Conservation (phyloP, 805 yeast species). For the Metschnikowia similis region DNA sequence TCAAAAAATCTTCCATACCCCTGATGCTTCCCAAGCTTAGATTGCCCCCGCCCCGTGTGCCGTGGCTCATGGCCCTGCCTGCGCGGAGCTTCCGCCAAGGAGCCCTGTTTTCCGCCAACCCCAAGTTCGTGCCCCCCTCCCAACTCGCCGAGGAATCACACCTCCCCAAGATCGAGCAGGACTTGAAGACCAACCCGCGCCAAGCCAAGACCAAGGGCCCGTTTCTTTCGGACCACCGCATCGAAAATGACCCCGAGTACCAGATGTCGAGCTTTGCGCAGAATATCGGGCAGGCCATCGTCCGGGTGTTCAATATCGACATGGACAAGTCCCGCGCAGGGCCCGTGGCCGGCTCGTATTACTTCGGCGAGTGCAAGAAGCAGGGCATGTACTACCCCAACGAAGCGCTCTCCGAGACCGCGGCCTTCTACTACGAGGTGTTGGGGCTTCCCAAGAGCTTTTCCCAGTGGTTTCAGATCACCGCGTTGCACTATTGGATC, state of each 20-base stretch:
- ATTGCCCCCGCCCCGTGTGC: not conserved
- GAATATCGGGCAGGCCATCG: conserved; percentile 59
- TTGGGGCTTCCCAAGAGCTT: conserved; percentile 80
- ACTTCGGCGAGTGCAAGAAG: conserved; percentile 79
- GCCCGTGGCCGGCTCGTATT: conserved; percentile 86
- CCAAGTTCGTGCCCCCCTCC: conserved; percentile 28
- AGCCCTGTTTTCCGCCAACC: conserved; percentile 18
- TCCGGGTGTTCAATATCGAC: conserved; percentile 64
- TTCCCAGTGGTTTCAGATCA: conserved; percentile 95
- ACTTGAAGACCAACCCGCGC: conserved; percentile 30
- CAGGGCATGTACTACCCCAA: conserved; percentile 79
- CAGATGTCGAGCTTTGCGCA: conserved; percentile 35
- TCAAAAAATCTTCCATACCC: not conserved
- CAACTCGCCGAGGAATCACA: conserved; percentile 37
- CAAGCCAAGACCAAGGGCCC: conserved; percentile 34
- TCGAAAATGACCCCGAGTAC: conserved; percentile 35
- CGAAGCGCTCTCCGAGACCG: conserved; percentile 66
- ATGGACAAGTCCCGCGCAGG: conserved; percentile 94
- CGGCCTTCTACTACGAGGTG: conserved; percentile 81
- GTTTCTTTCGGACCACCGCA: conserved; percentile 35
- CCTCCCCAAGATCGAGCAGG: conserved; percentile 35
- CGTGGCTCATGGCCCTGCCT: not conserved
- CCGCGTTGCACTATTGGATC: conserved; percentile 89
- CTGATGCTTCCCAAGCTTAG: conserved; percentile 1
- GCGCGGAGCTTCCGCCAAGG: conserved; percentile 10